Percentiles rank a stretch among this genome's conserved stretches.
Evolutionary conservation across 2,329 filamentous ascomycete species (phyloP).

Genomic region (Talaromyces sp.): DNA sequence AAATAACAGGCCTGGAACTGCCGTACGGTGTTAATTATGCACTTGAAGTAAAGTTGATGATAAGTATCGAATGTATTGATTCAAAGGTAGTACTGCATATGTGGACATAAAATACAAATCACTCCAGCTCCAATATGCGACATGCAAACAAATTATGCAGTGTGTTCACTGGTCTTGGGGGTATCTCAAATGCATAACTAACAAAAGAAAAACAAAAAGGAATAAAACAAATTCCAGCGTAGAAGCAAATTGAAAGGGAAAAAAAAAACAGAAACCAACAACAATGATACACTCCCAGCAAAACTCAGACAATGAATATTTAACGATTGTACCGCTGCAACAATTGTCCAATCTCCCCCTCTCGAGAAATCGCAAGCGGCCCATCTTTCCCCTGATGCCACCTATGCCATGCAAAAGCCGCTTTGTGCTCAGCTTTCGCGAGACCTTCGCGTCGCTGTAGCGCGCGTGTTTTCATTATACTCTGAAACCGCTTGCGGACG

Average conservation of each 20-base stretch:
- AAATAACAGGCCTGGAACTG: no score
- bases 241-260: background rate
- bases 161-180: background rate
- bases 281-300: background rate
- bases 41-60: no score
- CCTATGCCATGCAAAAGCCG: constrained; percentile 3
- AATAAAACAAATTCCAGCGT: background rate
- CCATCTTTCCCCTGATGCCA: constrained; percentile 7
- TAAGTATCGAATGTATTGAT: background rate
- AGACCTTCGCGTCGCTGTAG: constrained; percentile 9
- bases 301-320: background rate
- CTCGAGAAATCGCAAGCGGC: constrained; percentile 4
- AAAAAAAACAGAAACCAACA: background rate
- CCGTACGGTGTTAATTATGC: background rate
- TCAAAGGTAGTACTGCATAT: background rate
- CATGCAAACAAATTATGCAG: background rate
- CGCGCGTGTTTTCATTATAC: constrained; percentile 6
- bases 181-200: background rate
- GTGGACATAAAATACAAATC: background rate
- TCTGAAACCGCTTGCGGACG: constrained; percentile 2
- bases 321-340: constrained; percentile 5
- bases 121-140: background rate
- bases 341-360: constrained; percentile 2
- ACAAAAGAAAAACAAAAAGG: background rate
- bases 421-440: constrained; percentile 8